Percentiles rank a stretch among this genome's conserved stretches.
Evolutionary conservation across 2,329 filamentous ascomycete species (phyloP).

Genomic region (Colletotrichum gigasporum): DNA sequence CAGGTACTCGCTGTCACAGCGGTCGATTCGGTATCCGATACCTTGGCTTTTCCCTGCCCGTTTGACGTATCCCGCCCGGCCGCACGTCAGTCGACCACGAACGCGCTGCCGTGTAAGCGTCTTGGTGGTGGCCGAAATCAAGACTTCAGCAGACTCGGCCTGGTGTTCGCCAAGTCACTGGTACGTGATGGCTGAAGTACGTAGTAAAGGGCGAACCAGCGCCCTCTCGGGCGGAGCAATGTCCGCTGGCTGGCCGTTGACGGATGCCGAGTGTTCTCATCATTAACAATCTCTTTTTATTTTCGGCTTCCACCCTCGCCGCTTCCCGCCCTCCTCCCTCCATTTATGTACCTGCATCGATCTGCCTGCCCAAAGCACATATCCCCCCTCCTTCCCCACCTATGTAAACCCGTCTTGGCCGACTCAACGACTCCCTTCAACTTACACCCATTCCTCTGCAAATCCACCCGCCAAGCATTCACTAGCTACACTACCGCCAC

Average conservation of each 20-base stretch:
- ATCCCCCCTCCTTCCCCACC: neutral
- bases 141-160: neutral
- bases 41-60: neutral
- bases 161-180: constrained; percentile 8
- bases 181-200: neutral
- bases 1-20: neutral
- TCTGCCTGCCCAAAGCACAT: too few relatives aligned
- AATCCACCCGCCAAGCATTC: neutral
- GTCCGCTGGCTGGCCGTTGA: neutral
- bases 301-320: neutral
- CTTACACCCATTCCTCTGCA: neutral
- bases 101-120: constrained; percentile 5
- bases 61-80: constrained; percentile 1
- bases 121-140: constrained; percentile 12
- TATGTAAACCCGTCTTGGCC: constrained; percentile 18
- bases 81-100: neutral
- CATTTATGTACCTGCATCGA: constrained; percentile 1
- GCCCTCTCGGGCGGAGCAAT: neutral
- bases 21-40: neutral
- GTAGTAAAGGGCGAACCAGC: neutral
- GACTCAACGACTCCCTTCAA: neutral
- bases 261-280: constrained; percentile 17
- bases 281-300: constrained; percentile 17
- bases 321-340: neutral
- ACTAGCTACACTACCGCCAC: neutral